Percentiles rank a stretch among this genome's conserved stretches.
phyloP scores from a whole-genome alignment of 2,329 filamentous ascomycete genomes.

The Penicillium sp. region DNA sequence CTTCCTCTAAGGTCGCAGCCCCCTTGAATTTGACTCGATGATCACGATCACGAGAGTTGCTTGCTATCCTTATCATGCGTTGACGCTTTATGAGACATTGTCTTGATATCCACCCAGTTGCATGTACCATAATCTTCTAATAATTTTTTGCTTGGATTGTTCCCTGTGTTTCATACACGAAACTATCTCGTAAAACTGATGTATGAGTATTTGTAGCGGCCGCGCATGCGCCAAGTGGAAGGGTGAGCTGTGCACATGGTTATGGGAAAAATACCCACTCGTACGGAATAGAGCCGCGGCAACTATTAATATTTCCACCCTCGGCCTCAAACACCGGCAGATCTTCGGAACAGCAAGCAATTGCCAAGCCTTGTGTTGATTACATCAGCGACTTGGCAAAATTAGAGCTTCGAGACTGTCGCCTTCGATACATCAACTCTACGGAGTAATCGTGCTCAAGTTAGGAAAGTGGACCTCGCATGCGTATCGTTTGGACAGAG shows the following conservation, averaged over 20 bases:
- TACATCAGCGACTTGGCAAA: not conserved
- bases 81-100: conserved; percentile 2
- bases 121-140: conserved; percentile 1
- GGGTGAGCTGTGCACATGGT: too few relatives aligned
- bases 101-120: conserved; percentile 7
- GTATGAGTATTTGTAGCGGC: too few relatives aligned
- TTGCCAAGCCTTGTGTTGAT: not conserved
- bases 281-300: not conserved
- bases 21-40: not conserved
- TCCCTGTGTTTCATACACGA: too few relatives aligned
- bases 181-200: too few relatives aligned
- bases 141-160: not conserved
- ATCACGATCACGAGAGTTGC: not conserved
- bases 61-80: not conserved
- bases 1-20: not conserved
- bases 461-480: not conserved
- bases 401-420: not conserved
- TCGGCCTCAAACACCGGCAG: not conserved
- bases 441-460: not conserved
- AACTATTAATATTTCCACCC: not conserved
- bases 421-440: too few relatives aligned
- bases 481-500: not conserved
- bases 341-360: conserved; percentile 6
- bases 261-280: too few relatives aligned
- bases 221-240: too few relatives aligned